These are phyloP conservation scores for Podospora pseudopauciseta DNA, from an alignment of 495 filamentous ascomycete genomes.

Conservation along the genomic window DNA sequence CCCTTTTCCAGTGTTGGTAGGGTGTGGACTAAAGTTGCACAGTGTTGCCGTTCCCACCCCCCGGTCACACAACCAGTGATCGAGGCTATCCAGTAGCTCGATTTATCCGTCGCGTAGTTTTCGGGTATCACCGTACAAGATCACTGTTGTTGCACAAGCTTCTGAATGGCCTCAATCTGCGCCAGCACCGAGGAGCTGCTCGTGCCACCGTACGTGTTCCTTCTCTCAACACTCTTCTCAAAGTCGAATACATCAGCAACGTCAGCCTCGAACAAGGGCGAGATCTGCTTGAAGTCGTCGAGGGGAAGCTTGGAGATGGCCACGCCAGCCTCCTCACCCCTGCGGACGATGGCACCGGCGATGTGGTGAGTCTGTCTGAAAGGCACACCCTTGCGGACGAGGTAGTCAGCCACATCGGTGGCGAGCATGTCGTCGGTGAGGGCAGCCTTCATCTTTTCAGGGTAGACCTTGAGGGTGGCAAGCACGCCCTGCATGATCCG, in stretches of 20 bases:
- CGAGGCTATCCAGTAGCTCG: not conserved
- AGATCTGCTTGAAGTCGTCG: slow-evolving; percentile 66
- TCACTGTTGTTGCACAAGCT: slow-evolving; percentile 17
- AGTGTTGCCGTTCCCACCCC: not conserved
- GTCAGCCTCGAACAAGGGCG: slow-evolving; percentile 71
- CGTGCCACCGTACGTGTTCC: slow-evolving; percentile 77
- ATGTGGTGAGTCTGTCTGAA: slow-evolving; percentile 89
- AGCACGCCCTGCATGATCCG: slow-evolving; percentile 84
- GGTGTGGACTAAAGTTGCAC: not conserved
- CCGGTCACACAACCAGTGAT: not conserved
- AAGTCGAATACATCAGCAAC: slow-evolving; percentile 75
- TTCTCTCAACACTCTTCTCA: slow-evolving; percentile 80
- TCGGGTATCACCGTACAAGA: not conserved
- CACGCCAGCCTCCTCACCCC: slow-evolving; percentile 58
- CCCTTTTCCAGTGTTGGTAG: not conserved
- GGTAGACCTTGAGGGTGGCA: slow-evolving; percentile 64
- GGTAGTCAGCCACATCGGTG: slow-evolving; percentile 85
- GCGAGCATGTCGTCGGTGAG: slow-evolving; percentile 67
- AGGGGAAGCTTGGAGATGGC: slow-evolving; percentile 75
- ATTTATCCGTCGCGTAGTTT: not conserved
- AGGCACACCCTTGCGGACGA: slow-evolving; percentile 83
- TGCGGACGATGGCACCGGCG: slow-evolving; percentile 71
- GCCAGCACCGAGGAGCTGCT: slow-evolving; percentile 69
- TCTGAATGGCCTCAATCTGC: slow-evolving; percentile 54
- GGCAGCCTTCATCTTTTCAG: slow-evolving; percentile 74